Evolutionary conservation across 1,139 yeast genomes (phyloP).

Genomic region (Fermentozyma sake): DNA sequence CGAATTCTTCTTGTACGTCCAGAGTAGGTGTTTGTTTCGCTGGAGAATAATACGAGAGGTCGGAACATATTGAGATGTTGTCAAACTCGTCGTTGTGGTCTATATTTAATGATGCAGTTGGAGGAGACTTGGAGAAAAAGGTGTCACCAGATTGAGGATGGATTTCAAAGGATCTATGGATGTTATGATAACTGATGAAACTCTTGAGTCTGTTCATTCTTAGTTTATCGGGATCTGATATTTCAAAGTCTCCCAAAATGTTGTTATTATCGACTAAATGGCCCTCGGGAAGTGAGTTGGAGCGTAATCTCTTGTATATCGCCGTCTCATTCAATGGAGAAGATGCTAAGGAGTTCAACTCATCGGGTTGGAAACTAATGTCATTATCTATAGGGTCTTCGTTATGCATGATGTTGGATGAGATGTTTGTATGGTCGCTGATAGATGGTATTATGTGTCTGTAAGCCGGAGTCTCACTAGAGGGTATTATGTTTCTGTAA

Average conservation of each 20-base stretch:
- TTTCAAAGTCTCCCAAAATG: conserved; percentile 4
- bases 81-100: conserved; percentile 15
- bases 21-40: too few species aligned
- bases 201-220: conserved; percentile 22
- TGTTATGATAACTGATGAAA: conserved; percentile 17
- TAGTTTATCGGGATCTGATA: conserved; percentile 15
- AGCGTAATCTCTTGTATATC: conserved; percentile 13
- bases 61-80: conserved; percentile 22
- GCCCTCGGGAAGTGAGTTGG: conserved; percentile 26
- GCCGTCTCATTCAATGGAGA: conserved; percentile 11
- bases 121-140: conserved; percentile 5
- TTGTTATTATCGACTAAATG: conserved; percentile 4
- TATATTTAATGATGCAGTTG: conserved; percentile 6
- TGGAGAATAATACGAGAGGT: conserved; percentile 23
- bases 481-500: too few species aligned
- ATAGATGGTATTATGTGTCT: not conserved
- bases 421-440: conserved; percentile 2
- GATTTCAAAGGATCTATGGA: conserved; percentile 3
- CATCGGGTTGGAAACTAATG: conserved; percentile 4
- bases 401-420: conserved; percentile 8
- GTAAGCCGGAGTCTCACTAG: too few species aligned
- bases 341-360: conserved; percentile 11
- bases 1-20: conserved; percentile 15
- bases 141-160: conserved; percentile 1
- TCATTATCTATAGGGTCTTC: too few species aligned